phyloP scores from a whole-genome alignment of 129 eudicot species.

The Deinandra increscens region DNA sequence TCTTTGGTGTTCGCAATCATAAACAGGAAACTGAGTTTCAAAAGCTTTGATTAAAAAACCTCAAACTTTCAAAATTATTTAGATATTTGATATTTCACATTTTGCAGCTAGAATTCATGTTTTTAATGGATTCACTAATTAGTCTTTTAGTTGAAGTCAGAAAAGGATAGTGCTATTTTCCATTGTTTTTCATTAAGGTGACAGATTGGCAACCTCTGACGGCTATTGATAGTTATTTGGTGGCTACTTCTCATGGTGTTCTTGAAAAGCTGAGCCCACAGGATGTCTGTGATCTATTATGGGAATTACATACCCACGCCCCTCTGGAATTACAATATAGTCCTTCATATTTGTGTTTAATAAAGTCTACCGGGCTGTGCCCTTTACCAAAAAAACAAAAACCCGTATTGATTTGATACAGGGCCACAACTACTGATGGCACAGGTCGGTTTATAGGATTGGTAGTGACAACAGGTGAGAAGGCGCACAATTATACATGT shows the following conservation, averaged over 20 bases:
- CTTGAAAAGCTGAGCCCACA: conserved; percentile 70
- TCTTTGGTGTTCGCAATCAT: conserved; percentile 1
- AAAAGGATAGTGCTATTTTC: conserved; percentile 18
- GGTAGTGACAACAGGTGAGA: too few species aligned
- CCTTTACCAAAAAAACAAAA: too few species aligned
- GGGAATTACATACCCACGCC: conserved; percentile 54
- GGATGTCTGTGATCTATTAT: conserved; percentile 84
- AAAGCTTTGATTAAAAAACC: too few species aligned
- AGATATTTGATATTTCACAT: too few species aligned
- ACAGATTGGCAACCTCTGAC: conserved; percentile 76
- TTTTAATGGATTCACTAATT: background rate
- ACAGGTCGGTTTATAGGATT: too few species aligned
- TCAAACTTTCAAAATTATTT: too few species aligned
- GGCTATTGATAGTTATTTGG: conserved; percentile 79
- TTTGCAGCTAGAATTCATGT: background rate
- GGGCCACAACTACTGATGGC: too few species aligned
- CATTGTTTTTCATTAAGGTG: conserved; percentile 56
- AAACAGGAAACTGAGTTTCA: background rate
- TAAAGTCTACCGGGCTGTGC: too few species aligned
- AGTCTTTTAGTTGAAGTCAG: background rate
- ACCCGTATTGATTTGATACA: too few species aligned
- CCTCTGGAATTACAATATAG: conserved; percentile 41
- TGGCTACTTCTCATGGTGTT: conserved; percentile 90
- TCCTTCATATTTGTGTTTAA: conserved; percentile 65
- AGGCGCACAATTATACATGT: too few species aligned